Conservation (phyloP, 2,329 filamentous ascomycete genomes). For the Cadophora sp. region DNA sequence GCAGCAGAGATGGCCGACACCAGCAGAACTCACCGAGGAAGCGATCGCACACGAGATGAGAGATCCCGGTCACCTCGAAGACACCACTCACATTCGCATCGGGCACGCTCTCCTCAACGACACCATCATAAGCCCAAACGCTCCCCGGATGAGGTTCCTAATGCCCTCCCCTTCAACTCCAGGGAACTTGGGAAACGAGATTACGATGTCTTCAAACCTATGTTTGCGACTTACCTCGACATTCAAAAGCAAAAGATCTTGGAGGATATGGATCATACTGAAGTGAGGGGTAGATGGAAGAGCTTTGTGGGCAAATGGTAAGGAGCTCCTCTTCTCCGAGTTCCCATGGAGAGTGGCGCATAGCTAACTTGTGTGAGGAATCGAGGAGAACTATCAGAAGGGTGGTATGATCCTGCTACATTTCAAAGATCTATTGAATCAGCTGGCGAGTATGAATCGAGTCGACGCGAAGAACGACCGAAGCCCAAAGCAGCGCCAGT, state of each 20-base stretch:
- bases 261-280: constrained; percentile 73
- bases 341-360: constrained; percentile 4
- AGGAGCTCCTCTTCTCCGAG: constrained; percentile 38
- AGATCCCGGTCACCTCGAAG: constrained; percentile 32
- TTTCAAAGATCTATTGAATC: constrained; percentile 44
- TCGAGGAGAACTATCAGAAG: constrained; percentile 81
- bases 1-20: constrained; percentile 20
- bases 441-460: constrained; percentile 21
- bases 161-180: constrained; percentile 68
- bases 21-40: constrained; percentile 14
- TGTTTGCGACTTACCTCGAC: constrained; percentile 86
- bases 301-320: constrained; percentile 90
- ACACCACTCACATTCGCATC: constrained; percentile 27
- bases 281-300: constrained; percentile 87
- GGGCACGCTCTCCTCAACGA: constrained; percentile 38
- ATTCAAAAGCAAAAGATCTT: constrained; percentile 82
- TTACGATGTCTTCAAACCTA: constrained; percentile 66
- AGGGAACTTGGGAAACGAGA: constrained; percentile 73
- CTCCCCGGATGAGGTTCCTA: constrained; percentile 31
- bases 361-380: constrained; percentile 70
- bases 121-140: constrained; percentile 48
- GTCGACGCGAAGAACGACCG: constrained; percentile 25
- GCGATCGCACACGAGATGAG: constrained; percentile 20
- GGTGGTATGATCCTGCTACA: constrained; percentile 88
- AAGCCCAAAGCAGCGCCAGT: constrained; percentile 15